phyloP scores from a whole-genome alignment of 1,284 basidiomycete species.

The Naganishia liquefaciens region DNA sequence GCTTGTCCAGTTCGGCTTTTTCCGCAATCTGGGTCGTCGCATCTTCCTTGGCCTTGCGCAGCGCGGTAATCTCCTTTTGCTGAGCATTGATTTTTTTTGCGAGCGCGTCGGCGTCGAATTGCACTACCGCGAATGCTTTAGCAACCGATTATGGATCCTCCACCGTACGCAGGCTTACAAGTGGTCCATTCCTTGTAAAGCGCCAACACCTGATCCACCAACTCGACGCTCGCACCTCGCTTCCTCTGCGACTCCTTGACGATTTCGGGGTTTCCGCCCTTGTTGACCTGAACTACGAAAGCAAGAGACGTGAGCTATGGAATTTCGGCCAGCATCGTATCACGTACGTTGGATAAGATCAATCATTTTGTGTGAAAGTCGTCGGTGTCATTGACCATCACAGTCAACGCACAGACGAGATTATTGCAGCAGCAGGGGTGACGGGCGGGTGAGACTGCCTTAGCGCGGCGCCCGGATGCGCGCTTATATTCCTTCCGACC shows the following conservation, averaged over 20 bases:
- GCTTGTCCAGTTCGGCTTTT: slow-evolving; percentile 76
- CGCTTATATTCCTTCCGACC: too few species aligned
- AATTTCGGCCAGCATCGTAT: not conserved
- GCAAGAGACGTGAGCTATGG: not conserved
- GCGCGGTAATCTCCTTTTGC: slow-evolving; percentile 89
- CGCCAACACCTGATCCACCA: slow-evolving; percentile 90
- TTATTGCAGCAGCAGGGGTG: not conserved
- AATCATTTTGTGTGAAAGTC: slow-evolving; percentile 44
- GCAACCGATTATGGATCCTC: not conserved
- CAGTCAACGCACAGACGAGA: not conserved
- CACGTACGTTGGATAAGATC: slow-evolving; percentile 51
- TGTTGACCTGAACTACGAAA: slow-evolving; percentile 58
- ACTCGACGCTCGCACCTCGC: slow-evolving; percentile 80
- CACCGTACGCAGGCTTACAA: slow-evolving; percentile 61
- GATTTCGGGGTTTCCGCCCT: slow-evolving; percentile 90
- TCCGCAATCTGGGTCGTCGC: slow-evolving; percentile 80
- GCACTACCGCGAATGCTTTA: slow-evolving; percentile 20
- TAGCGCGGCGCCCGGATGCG: not conserved
- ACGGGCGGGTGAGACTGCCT: not conserved
- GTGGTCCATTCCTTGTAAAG: slow-evolving; percentile 92
- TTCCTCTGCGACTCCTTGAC: slow-evolving; percentile 92
- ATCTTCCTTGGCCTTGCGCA: slow-evolving; percentile 93
- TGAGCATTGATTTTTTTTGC: slow-evolving; percentile 72
- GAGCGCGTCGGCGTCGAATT: slow-evolving; percentile 33
- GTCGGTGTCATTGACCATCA: not conserved